Conservation (phyloP, 257 asterid species). For the Lycium ferocissimum region DNA sequence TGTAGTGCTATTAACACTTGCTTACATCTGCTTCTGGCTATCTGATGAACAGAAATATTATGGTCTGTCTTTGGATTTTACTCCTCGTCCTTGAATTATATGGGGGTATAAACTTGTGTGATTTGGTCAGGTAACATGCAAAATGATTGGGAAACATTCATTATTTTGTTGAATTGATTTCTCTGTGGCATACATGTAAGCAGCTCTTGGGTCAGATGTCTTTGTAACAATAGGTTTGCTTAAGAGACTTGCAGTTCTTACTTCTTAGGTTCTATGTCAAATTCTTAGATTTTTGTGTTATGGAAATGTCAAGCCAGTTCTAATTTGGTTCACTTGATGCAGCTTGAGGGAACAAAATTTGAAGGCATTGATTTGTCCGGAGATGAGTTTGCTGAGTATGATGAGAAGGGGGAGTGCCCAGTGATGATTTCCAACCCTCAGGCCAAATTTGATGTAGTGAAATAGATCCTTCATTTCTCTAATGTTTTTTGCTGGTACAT, state of each 20-base stretch:
- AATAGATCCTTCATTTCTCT: conserved; percentile 44
- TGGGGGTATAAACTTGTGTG: background rate
- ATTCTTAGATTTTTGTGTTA: background rate
- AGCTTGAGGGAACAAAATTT: conserved; percentile 80
- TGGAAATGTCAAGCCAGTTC: background rate
- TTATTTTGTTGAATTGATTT: background rate
- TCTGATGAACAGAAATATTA: background rate
- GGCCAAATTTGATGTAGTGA: conserved; percentile 61
- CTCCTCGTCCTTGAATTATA: background rate
- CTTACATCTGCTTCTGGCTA: background rate
- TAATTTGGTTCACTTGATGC: conserved; percentile 8
- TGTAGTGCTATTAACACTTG: background rate
- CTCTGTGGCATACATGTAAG: background rate
- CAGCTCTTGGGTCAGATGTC: background rate
- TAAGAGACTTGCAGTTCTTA: background rate
- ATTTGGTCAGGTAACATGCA: background rate
- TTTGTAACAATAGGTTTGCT: background rate
- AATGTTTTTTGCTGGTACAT: background rate
- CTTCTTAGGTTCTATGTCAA: background rate
- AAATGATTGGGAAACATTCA: background rate
- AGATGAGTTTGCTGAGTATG: conserved; percentile 82
- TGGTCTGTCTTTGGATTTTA: background rate
- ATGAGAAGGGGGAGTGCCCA: conserved; percentile 90
- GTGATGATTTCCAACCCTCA: conserved; percentile 86
- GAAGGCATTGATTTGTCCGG: conserved; percentile 72